A percentile compares a stretch with the other conserved stretches of the same genome.
Conservation (phyloP, 2,329 filamentous ascomycete genomes). For the Fusarium coicis region DNA sequence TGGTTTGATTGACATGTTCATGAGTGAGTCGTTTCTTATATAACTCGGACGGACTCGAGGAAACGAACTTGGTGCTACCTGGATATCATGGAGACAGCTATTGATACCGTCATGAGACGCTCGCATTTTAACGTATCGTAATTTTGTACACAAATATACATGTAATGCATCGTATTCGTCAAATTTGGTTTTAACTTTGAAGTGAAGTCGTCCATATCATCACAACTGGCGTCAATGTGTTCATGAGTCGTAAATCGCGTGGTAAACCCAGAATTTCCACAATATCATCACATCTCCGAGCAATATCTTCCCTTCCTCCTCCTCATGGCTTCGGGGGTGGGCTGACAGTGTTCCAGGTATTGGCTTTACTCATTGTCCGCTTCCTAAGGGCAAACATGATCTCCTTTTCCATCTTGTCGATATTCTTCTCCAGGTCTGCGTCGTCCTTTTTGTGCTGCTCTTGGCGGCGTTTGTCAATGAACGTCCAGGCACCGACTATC, state of each 20-base stretch:
- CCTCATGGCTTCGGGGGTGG: slow-evolving; percentile 42
- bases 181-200: slow-evolving; percentile 12
- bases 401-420: slow-evolving; percentile 66
- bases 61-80: not conserved
- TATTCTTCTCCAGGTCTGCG: slow-evolving; percentile 62
- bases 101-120: slow-evolving; percentile 2
- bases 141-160: slow-evolving; percentile 12
- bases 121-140: slow-evolving; percentile 17
- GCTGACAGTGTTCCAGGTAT: slow-evolving; percentile 61
- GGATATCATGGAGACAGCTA: not conserved
- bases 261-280: slow-evolving; percentile 3
- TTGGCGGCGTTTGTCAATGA: slow-evolving; percentile 63
- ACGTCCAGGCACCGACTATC: slow-evolving; percentile 67
- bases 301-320: not conserved
- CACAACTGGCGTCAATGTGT: slow-evolving; percentile 13
- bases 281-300: not conserved
- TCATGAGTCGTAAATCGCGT: slow-evolving; percentile 28
- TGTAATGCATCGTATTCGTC: slow-evolving; percentile 9
- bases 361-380: slow-evolving; percentile 66
- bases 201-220: slow-evolving; percentile 24
- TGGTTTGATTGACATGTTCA: slow-evolving; percentile 13
- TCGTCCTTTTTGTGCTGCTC: slow-evolving; percentile 61
- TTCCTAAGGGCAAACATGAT: slow-evolving; percentile 67
- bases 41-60: not conserved
- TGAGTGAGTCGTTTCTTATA: not conserved